Base-by-base conservation (phyloP, 148 eudicot genomes). In the Suaeda aralocaspica region DNA sequence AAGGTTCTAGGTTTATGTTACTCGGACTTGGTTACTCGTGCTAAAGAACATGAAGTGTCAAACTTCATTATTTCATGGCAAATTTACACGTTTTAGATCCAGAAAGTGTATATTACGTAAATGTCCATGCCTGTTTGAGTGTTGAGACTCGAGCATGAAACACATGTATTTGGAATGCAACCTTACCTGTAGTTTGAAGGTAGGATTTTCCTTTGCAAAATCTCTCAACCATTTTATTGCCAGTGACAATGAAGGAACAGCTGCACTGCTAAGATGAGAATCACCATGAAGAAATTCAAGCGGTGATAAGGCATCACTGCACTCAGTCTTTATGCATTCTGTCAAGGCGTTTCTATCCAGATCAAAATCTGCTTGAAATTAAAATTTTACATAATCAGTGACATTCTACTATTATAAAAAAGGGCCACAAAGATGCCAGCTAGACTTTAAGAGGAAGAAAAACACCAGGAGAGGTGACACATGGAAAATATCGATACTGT, bases 191-290 rank as follows among this genome's bases (percentile, higher is more conserved):
- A 90, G 77, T 76, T 79, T 83, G 57, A 83, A 67, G 25, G 87
- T 81, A 51, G 96, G 91, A 71, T 88, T 86, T 63, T 84, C 79
- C 72, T 73, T 80, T 31, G 76, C 89, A 74, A 84, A 90, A 72
- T 86, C 82, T 76, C 92, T 84, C 67, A 90, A 72, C 89, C 87
- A 84, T 51, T 84, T 83, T 72, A 90, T 83, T 21, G 96, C 74
- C 70, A 78, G 61, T 29, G 96, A 88, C 73, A 90, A 74, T 11
- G 96, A 86, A 63, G 91, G 85, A 79, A 84, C 76, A 65, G 88
- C 96, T 30, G 79, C 84, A 76, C 96, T 88, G 80, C 85, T 79
- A 62, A 79, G 58, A 75, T 75, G 49, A 68, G 71, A 36, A 49
- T 64, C 80, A 50, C 70, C 74, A 55, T 65, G 59, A 55, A 80